A percentile compares a stretch with the other conserved stretches of the same genome.
Evolutionary conservation across 306 rosid genomes (phyloP).

Genomic region (Citrullus amarus): DNA sequence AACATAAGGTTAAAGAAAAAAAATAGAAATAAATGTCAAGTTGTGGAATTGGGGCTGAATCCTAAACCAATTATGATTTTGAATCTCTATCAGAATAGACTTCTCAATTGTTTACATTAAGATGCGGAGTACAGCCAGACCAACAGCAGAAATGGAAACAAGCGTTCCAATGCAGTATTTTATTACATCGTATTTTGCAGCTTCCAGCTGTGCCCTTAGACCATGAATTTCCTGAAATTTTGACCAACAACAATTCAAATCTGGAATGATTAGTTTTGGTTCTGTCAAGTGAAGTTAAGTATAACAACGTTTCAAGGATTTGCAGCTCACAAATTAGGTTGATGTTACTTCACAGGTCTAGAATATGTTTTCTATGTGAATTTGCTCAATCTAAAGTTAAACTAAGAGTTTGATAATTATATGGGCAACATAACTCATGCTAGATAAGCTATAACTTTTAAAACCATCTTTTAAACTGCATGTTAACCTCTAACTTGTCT

Average conservation of each 20-base stretch:
- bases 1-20: not conserved
- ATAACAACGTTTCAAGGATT: not conserved
- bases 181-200: conserved; percentile 90
- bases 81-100: not conserved
- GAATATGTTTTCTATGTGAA: not conserved
- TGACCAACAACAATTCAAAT: not conserved
- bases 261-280: not conserved
- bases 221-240: conserved; percentile 72
- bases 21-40: not conserved
- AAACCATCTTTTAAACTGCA: no score
- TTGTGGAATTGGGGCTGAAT: not conserved
- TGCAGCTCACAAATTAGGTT: not conserved
- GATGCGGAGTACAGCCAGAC: conserved; percentile 81
- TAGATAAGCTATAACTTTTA: no score
- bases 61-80: not conserved
- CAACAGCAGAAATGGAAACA: conserved; percentile 90
- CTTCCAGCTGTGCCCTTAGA: conserved; percentile 82
- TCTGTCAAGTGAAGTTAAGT: not conserved
- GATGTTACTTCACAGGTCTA: not conserved
- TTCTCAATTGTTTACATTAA: conserved; percentile 36
- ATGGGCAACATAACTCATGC: no score
- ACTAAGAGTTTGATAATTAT: not conserved
- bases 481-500: no score
- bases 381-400: not conserved
- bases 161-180: conserved; percentile 97